Evolutionary conservation across 257 asterid genomes (phyloP), one percentile per base, ranked within the genome.

Genomic region (Nicotiana noctiflora): DNA sequence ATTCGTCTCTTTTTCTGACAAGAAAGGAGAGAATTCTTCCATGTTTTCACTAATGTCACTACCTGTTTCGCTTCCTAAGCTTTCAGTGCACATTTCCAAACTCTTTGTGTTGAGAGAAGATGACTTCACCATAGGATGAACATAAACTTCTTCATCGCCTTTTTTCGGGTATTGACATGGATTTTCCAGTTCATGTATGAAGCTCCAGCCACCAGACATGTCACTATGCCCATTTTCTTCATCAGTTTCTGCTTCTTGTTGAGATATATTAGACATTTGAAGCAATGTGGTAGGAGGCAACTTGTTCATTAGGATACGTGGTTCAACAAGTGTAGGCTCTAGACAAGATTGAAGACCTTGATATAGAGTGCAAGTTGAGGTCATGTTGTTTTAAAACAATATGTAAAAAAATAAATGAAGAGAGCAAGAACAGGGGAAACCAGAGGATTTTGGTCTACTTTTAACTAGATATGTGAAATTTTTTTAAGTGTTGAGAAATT

Each of bases 51-150:
- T 87, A 61, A 86, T 84, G 87, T 80, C 67, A 84, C 87, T 85
- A 3, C 99, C 98, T 0, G 93, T 91, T 82, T 95, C 99, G 31
- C 89, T 81, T 11, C 98, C 96, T 60, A 95, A 83, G 86, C 93
- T 85, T 82, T 95, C 99, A 0, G 99, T 95, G 88, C 99, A 93
- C 95, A 95, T 88, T 83, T 92, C 97, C 40, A 95, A 83, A 85
- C 95, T 92, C 31, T 64, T 89, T 3, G 88, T 51, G 86, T 89
- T 93, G 5, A 91, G 85, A 0, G 82, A 4, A 13, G 92, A 84
- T 25, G 82, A 82, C 83, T 86, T 89, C 5, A 49, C 85, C 1
- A 87, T 86, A 8, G 97, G 97, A 77, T 88, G 95, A 17, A 89
- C 85, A 70, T 91, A 92, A 2, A 68, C 84, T 63, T 86, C 84